These are phyloP conservation scores for Neurospora sp. DNA, from an alignment of 495 filamentous ascomycete species.

Conservation along the genomic window DNA sequence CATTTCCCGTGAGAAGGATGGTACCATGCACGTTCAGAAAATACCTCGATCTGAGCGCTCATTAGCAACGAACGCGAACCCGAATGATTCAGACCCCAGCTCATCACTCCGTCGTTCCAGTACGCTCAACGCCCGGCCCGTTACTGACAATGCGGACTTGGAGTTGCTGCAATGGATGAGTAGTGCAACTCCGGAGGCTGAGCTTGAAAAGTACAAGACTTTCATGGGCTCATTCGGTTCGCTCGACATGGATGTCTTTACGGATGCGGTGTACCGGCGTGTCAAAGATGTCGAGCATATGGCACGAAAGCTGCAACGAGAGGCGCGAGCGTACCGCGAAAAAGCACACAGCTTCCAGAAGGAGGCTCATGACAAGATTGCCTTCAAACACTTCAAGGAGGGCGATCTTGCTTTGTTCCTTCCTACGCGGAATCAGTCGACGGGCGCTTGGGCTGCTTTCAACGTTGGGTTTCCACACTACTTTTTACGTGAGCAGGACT, in stretches of 20 bases:
- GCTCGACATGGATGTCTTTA: slow-evolving; percentile 75
- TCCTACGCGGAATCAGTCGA: slow-evolving; percentile 85
- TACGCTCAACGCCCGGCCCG: slow-evolving; percentile 27
- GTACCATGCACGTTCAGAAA: slow-evolving; percentile 65
- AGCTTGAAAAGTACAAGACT: slow-evolving; percentile 58
- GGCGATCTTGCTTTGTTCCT: slow-evolving; percentile 93
- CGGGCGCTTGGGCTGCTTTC: slow-evolving; percentile 95
- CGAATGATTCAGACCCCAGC: slow-evolving; percentile 49
- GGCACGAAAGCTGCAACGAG: slow-evolving; percentile 82
- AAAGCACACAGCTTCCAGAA: slow-evolving; percentile 74
- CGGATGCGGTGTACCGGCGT: slow-evolving; percentile 72
- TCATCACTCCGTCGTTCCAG: slow-evolving; percentile 46
- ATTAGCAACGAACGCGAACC: slow-evolving; percentile 24
- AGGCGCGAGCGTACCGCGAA: slow-evolving; percentile 77
- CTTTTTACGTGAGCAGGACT: slow-evolving; percentile 88
- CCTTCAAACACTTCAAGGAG: slow-evolving; percentile 92
- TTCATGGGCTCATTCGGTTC: slow-evolving; percentile 59
- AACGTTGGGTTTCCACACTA: slow-evolving; percentile 95
- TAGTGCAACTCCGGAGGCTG: slow-evolving; percentile 50
- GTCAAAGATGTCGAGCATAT: slow-evolving; percentile 83
- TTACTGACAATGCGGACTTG: slow-evolving; percentile 45
- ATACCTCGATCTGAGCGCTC: slow-evolving; percentile 53
- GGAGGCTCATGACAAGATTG: slow-evolving; percentile 92
- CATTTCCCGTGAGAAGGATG: slow-evolving; percentile 56
- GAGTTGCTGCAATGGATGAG: slow-evolving; percentile 71